Percentiles rank a stretch among this genome's conserved stretches.
Evolutionary conservation across 768 basidiomycete genomes (phyloP).

Genomic region (Dioszegia hungarica): DNA sequence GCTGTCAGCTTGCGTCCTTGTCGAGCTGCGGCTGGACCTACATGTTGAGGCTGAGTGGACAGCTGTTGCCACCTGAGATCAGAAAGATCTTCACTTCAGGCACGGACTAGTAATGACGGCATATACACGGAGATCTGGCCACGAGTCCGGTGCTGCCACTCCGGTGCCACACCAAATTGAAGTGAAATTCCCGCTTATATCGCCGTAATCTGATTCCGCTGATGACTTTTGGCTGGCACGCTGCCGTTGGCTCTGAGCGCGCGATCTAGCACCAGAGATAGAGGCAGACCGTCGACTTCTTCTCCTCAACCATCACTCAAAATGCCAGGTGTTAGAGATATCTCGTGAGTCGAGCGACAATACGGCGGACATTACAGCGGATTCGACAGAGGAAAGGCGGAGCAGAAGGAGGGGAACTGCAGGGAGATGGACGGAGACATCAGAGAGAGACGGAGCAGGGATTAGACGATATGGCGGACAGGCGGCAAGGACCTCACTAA

Average conservation of each 20-base stretch:
- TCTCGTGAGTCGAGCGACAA: conserved; percentile 49
- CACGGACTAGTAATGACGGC: neutral
- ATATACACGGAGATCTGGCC: neutral
- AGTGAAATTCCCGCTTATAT: neutral
- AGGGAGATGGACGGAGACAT: no score
- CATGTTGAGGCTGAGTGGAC: no score
- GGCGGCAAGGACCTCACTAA: neutral
- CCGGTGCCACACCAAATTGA: conserved; percentile 4
- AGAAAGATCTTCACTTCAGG: neutral
- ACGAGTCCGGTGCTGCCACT: neutral
- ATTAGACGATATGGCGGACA: neutral
- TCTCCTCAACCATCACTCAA: conserved; percentile 38
- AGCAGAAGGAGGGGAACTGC: neutral
- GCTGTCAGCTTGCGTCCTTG: neutral
- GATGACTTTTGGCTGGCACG: no score
- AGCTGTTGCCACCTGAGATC: neutral
- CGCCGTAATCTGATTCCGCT: no score
- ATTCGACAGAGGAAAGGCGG: neutral
- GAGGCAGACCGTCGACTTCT: neutral
- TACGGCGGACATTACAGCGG: neutral
- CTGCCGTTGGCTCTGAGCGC: no score
- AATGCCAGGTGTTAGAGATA: conserved; percentile 56
- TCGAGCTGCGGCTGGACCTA: no score
- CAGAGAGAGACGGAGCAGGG: no score
- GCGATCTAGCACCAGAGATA: neutral